Evolutionary conservation across 1,139 yeast species (phyloP).

Genomic region (Magnusiomyces tetraspermus): DNA sequence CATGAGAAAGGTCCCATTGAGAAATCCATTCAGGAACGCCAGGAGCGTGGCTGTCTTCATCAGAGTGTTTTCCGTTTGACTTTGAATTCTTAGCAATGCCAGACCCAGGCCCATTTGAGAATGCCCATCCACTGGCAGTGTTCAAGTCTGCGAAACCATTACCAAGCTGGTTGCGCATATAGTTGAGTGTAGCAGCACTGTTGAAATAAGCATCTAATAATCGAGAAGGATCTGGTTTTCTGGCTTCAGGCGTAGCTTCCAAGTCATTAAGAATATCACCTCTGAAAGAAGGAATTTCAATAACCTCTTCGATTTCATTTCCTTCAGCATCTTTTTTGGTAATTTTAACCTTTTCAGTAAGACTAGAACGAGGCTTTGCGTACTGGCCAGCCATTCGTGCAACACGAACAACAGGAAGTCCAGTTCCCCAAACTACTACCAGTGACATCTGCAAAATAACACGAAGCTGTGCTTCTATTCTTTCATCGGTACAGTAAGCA

Average conservation of each 20-base stretch:
- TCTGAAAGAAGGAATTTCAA: slow-evolving; percentile 30
- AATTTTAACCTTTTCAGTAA: slow-evolving; percentile 31
- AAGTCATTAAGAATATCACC: slow-evolving; percentile 40
- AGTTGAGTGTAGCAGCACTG: slow-evolving; percentile 39
- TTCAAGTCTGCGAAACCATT: slow-evolving; percentile 38
- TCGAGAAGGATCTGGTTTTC: slow-evolving; percentile 36
- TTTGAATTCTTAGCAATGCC: background rate
- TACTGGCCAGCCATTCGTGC: slow-evolving; percentile 41
- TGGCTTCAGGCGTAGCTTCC: slow-evolving; percentile 27
- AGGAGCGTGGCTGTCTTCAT: background rate
- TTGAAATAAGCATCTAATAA: slow-evolving; percentile 39
- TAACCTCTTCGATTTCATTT: slow-evolving; percentile 25
- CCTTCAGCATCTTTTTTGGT: slow-evolving; percentile 24
- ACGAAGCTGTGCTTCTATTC: slow-evolving; percentile 36
- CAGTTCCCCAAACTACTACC: slow-evolving; percentile 37
- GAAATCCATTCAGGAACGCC: slow-evolving; percentile 1
- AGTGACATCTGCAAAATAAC: slow-evolving; percentile 38
- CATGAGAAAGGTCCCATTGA: slow-evolving; percentile 37
- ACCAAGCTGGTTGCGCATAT: slow-evolving; percentile 31
- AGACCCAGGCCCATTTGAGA: background rate
- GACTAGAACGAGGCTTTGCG: slow-evolving; percentile 38
- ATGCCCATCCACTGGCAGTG: background rate
- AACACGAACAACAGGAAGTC: slow-evolving; percentile 35
- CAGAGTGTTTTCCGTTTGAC: background rate
- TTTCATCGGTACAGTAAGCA: slow-evolving; percentile 36